Conservation (phyloP, 768 basidiomycete species). For the Termitomyces sp. region DNA sequence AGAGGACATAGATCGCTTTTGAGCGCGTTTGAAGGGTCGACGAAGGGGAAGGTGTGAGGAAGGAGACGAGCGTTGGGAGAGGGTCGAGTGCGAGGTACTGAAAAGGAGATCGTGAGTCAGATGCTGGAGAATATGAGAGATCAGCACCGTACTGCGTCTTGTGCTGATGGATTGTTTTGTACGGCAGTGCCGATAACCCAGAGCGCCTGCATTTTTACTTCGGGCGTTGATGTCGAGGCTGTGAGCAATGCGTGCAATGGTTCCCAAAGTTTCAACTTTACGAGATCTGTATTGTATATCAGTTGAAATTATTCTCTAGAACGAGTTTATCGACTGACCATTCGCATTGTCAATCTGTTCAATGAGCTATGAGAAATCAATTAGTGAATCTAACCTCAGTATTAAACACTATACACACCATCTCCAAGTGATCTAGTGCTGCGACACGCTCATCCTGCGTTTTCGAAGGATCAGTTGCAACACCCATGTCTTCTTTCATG, state of each 20-base stretch:
- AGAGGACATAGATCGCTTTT: slow-evolving; percentile 74
- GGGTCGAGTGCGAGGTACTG: slow-evolving; percentile 66
- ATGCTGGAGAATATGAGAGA: not conserved
- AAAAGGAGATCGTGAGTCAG: not conserved
- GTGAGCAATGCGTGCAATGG: slow-evolving; percentile 63
- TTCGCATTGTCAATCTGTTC: slow-evolving; percentile 92
- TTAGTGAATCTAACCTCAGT: not conserved
- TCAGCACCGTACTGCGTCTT: slow-evolving; percentile 51
- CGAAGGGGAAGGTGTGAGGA: slow-evolving; percentile 45
- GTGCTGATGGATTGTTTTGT: slow-evolving; percentile 86
- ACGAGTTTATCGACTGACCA: slow-evolving; percentile 41
- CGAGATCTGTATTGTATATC: slow-evolving; percentile 41
- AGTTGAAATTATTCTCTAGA: not conserved
- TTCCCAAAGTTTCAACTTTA: slow-evolving; percentile 73
- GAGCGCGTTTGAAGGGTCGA: slow-evolving; percentile 25
- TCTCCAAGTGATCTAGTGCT: slow-evolving; percentile 81
- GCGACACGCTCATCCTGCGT: slow-evolving; percentile 54
- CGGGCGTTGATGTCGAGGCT: slow-evolving; percentile 46
- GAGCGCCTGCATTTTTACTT: slow-evolving; percentile 59
- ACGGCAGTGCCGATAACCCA: slow-evolving; percentile 90
- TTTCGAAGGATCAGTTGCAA: slow-evolving; percentile 51
- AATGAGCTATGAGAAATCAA: slow-evolving; percentile 47
- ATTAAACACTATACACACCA: slow-evolving; percentile 43
- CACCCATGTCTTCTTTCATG: slow-evolving; percentile 76
- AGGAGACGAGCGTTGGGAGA: slow-evolving; percentile 54